Conservation (phyloP, 768 basidiomycete species). For the Megacollybia marginata region DNA sequence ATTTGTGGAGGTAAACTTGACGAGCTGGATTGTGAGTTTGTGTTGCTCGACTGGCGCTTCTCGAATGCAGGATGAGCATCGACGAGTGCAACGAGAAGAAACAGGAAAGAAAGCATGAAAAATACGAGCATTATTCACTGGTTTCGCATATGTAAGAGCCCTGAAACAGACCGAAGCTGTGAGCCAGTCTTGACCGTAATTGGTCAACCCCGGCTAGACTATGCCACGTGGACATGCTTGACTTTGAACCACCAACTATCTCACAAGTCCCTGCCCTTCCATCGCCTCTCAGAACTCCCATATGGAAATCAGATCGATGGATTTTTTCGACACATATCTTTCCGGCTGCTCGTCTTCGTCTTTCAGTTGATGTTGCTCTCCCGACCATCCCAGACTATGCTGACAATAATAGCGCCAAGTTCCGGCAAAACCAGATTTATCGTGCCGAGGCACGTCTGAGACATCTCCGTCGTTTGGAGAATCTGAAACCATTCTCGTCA, state of each 20-base stretch:
- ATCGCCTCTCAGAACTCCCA: too few species aligned
- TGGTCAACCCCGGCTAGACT: too few species aligned
- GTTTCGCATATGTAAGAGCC: too few species aligned
- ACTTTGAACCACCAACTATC: too few species aligned
- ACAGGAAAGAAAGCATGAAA: background rate
- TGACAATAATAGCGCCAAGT: conserved; percentile 25
- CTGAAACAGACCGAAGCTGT: too few species aligned
- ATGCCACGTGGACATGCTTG: too few species aligned
- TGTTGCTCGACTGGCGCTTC: background rate
- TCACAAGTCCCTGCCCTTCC: too few species aligned
- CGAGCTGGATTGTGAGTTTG: background rate
- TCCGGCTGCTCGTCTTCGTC: conserved; percentile 47
- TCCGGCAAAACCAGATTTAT: conserved; percentile 18
- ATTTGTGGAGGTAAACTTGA: background rate
- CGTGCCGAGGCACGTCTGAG: conserved; percentile 17
- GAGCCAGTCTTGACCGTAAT: too few species aligned
- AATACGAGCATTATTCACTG: too few species aligned
- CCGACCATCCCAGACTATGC: conserved; percentile 22
- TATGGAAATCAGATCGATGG: conserved; percentile 13
- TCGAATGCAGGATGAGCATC: background rate
- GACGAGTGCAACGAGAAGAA: background rate
- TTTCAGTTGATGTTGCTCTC: conserved; percentile 30
- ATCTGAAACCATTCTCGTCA: conserved; percentile 2
- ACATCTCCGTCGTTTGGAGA: conserved; percentile 21
- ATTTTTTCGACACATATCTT: conserved; percentile 46